phyloP scores from a whole-genome alignment of 163 green algal genomes.

The Coccomyxa subellipsoidea region DNA sequence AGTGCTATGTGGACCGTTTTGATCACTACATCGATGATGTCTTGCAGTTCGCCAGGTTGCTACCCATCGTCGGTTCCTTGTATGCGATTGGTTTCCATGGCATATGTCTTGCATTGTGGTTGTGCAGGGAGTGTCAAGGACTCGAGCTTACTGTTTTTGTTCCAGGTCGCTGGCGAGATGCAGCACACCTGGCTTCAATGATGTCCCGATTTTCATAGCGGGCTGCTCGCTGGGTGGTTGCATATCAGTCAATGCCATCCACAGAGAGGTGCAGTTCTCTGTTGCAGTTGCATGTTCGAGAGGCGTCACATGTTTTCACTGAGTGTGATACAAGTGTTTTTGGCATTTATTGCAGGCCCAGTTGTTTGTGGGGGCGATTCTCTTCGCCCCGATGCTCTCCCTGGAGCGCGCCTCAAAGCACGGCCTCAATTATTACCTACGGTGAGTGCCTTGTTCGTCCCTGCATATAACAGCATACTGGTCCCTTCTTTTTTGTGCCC shows the following conservation, averaged over 20 bases:
- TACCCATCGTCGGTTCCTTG: too few relatives aligned
- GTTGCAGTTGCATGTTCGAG: too few relatives aligned
- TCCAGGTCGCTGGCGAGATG: not conserved
- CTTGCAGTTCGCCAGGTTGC: constrained; percentile 42
- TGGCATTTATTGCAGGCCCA: not conserved
- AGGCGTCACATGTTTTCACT: not conserved
- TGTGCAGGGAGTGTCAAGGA: not conserved
- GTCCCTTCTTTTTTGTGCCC: too few relatives aligned
- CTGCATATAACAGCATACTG: not conserved
- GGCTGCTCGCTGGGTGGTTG: constrained; percentile 69
- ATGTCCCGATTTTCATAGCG: constrained; percentile 55
- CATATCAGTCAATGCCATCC: constrained; percentile 47
- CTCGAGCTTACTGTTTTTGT: not conserved
- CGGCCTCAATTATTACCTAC: constrained; percentile 68
- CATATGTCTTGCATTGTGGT: not conserved
- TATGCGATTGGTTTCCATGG: not conserved
- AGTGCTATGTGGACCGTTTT: constrained; percentile 58
- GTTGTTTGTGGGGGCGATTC: constrained; percentile 53
- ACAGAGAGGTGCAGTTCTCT: constrained; percentile 2
- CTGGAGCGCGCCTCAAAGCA: constrained; percentile 64
- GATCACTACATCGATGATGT: constrained; percentile 59
- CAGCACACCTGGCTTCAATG: constrained; percentile 32
- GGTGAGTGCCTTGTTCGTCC: constrained; percentile 26
- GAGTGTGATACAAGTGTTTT: too few relatives aligned
- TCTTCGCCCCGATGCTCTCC: constrained; percentile 83